Evolutionary conservation across 768 basidiomycete species (phyloP), one percentile per base, ranked within the genome.

Genomic region (Hygrophorus russula): DNA sequence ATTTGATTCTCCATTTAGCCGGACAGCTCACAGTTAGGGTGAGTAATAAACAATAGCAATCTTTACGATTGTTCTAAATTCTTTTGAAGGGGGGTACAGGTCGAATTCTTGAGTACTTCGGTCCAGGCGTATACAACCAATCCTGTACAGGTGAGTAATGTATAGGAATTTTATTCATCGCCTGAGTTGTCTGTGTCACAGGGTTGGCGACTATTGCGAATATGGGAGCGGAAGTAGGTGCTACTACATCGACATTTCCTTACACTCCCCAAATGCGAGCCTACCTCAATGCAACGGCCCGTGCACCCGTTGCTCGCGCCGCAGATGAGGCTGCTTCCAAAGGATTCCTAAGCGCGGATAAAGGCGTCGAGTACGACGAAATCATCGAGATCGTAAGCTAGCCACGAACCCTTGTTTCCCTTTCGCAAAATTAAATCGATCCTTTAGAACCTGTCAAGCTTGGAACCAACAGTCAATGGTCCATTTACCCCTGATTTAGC

Each of bases 141-240:
- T 97, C 93, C 13, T 96, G 91, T 59, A 98, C 96, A 49, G 92
- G 91, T 77, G 60, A 49, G 61, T 38, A 32, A 36, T 17, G 32
- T 36, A 28, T 18, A 10, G 14, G 13, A 12, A 8, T 3, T 11
- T 27, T 12, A 12, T 12, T 31, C 20, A 3, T 37, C 28, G 15
- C 11, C 13, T 12, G 2, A 4, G 20, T 7, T 38, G 38, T 45
- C 11, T 36, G 18, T 39, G 28, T 15, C 31, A 9, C 39, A 85
- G 86, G 88, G 44, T 66, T 96, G 42, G 96, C 94, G 1, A 98
- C 96, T 1, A 85, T 99, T 44, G 85, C 89, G 35, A 98, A 99
- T 63, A 99, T 98, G 96, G 96, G 96, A 40, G 96, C 96, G 10
- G 96, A 99, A 68, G 93, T 98, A n/a, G 96, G 96, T 31, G 96